Conservation (phyloP, 768 basidiomycete species). For the Guyanaporus albipodus region DNA sequence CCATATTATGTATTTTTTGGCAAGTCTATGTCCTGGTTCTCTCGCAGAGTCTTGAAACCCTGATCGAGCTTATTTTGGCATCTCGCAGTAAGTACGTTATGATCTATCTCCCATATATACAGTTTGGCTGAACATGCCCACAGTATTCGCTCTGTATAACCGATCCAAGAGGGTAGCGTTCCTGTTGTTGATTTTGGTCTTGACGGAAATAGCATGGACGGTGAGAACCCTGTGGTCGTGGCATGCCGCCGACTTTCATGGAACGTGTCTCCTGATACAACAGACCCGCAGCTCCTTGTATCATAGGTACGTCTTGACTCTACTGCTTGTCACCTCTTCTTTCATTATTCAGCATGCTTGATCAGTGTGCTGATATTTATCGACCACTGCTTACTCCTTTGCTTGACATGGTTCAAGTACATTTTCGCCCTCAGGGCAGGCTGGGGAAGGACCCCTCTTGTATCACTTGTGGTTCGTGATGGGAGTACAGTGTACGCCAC, state of each 20-base stretch:
- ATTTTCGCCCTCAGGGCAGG: slow-evolving; percentile 10
- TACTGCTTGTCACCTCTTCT: not conserved
- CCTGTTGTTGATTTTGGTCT: slow-evolving; percentile 3
- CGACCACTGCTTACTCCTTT: slow-evolving; percentile 13
- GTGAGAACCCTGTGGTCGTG: slow-evolving; percentile 1
- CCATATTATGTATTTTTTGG: slow-evolving; percentile 10
- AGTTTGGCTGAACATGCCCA: not conserved
- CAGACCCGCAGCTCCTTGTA: not conserved
- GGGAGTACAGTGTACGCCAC: slow-evolving; percentile 9
- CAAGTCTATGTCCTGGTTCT: not conserved
- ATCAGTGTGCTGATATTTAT: slow-evolving; percentile 12
- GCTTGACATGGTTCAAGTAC: slow-evolving; percentile 21
- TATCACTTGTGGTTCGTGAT: slow-evolving; percentile 20
- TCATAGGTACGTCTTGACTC: slow-evolving; percentile 11
- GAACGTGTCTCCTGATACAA: slow-evolving; percentile 9
- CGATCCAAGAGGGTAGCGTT: slow-evolving; percentile 11
- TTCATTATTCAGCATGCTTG: not conserved
- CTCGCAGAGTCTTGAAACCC: slow-evolving; percentile 7
- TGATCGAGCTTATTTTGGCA: slow-evolving; percentile 17
- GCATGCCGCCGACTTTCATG: not conserved
- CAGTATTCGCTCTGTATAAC: slow-evolving; percentile 22
- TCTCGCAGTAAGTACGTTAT: slow-evolving; percentile 9
- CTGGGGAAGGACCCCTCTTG: slow-evolving; percentile 16
- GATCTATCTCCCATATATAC: not conserved
- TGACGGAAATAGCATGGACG: not conserved